Base-by-base conservation (phyloP, 1,284 basidiomycete genomes). In the Psilocybe mexicana region DNA sequence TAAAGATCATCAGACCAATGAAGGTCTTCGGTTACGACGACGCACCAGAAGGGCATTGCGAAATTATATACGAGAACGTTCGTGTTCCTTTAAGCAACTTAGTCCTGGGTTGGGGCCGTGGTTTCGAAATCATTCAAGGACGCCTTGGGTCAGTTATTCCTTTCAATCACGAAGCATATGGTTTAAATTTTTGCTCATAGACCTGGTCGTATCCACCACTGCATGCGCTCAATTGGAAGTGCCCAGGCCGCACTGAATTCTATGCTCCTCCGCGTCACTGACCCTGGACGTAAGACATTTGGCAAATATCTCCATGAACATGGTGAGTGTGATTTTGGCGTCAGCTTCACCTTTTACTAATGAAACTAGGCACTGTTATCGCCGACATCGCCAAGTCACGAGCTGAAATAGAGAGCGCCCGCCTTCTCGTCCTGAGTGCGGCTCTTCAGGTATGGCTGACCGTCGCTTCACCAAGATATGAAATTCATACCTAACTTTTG, bases 111-210 rank as follows among this genome's bases (percentile, higher is more conserved):
- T 95, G 96, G 90, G 96, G 97, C 12, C 83, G 83, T 63, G 96
- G 96, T 25, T 98, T 98, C 63, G 96, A 94, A 85, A 97, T 99
- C 67, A 95, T 98, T 63, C 96, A 98, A 84, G 96, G 96, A 36
- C 90, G 96, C 67, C 87, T 99, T 54, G 96, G 96, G 91, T 92
- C 70, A 60, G 81, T 8, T 4, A 33, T 8, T 8, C 8, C 30
- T 33, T 4, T 33, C 30, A 6, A 33, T 33, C 30, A 33, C 30
- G 8, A 33, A 6, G 30, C 8, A 4, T 6, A 33, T 4, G 30
- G 8, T 33, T 4, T 8, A 6, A 6, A 33, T 8, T 8, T 33
- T 33, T 1, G 30, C 11, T 59, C 43, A 45, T 63, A 91, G 92
- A 47, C 96, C 96, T 57, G 96, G 96, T 25, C 89, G 97, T 57